Base-by-base conservation (phyloP, 78 protist species). In the Cyanophora paradoxa region DNA sequence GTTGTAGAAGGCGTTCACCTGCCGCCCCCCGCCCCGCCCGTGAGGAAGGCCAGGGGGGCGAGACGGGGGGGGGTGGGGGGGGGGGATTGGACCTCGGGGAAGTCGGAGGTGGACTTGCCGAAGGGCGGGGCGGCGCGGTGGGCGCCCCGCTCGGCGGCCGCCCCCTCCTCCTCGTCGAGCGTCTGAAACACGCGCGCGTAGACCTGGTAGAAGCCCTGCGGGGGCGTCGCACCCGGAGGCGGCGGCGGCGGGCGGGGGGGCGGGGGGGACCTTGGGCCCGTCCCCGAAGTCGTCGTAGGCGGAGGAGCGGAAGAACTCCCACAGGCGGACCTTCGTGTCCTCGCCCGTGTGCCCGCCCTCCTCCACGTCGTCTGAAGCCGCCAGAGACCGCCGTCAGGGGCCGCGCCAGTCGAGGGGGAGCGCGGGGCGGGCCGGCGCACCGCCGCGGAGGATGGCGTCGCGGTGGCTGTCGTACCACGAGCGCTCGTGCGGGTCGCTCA, bases 51-150 rank as follows among this genome's bases (percentile, higher is more conserved):
- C n/a, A n/a, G n/a, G n/a, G n/a, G n/a, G n/a, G n/a, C n/a, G n/a
- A n/a, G n/a, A n/a, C n/a, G n/a, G n/a, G n/a, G n/a, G n/a, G n/a
- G n/a, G n/a, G n/a, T n/a, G n/a, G n/a, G n/a, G n/a, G n/a, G n/a
- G n/a, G n/a, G n/a, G n/a, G n/a, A n/a, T n/a, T n/a, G n/a, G n/a
- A n/a, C 90, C 14, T 73, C 79, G 0, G n/a, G 30, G 31, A 33
- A 34, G 10, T 24, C 36, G 22, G 76, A 11, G 28, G 54, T 30
- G 7, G 81, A n/a, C 28, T 37, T 31, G 19, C 92, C 92, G 54
- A 90, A 81, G 44, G 3, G 22, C 13, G 92, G 90, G n/a, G 82
- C 80, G 6, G 57, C 33, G 76, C 76, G n/a, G n/a, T n/a, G 14
- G 34, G 31, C 1, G 22, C 70, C 16, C 13, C 4, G 11, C 16